Percentiles rank a stretch among this genome's conserved stretches.
Evolutionary conservation across 495 filamentous ascomycete genomes (phyloP).

Genomic region (Melanomma pulvis-pyrius): DNA sequence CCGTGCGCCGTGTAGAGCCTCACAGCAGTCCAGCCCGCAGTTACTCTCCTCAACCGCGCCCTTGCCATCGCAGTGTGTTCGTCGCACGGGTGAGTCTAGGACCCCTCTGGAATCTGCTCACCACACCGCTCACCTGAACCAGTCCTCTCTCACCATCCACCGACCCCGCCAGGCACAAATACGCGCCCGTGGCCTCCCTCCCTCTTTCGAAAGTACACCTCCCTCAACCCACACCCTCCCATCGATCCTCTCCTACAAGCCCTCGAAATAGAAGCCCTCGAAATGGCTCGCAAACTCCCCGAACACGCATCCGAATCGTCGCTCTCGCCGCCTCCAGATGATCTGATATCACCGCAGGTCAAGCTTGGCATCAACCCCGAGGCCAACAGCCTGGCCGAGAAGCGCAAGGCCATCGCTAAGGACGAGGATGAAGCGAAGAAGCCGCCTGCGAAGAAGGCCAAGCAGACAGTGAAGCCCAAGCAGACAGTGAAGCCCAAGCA

Average conservation of each 20-base stretch:
- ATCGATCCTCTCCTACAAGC: not conserved
- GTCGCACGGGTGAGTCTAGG: not conserved
- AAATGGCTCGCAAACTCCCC: slow-evolving; percentile 4
- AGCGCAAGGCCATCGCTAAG: slow-evolving; percentile 17
- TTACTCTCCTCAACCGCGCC: too few species aligned
- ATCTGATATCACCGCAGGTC: not conserved
- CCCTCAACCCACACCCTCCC: not conserved
- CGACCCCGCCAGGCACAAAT: not conserved
- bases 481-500: slow-evolving; percentile 29
- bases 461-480: slow-evolving; percentile 1
- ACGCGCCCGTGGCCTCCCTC: not conserved
- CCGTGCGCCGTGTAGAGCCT: not conserved
- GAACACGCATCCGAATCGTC: slow-evolving; percentile 7
- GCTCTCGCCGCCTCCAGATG: slow-evolving; percentile 9
- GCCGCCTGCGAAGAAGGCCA: not conserved
- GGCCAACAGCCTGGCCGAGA: slow-evolving; percentile 1
- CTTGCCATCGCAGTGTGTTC: not conserved
- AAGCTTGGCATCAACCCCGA: not conserved
- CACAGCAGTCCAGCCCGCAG: not conserved
- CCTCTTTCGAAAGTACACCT: not conserved
- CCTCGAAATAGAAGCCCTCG: not conserved
- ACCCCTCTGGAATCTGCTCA: not conserved
- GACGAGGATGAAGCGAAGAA: slow-evolving; percentile 11
- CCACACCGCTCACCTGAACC: not conserved
- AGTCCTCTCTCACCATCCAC: not conserved